Percentiles rank a stretch among this genome's conserved stretches.
Conservation (phyloP, 805 yeast species). For the Blastobotrys parvus region DNA sequence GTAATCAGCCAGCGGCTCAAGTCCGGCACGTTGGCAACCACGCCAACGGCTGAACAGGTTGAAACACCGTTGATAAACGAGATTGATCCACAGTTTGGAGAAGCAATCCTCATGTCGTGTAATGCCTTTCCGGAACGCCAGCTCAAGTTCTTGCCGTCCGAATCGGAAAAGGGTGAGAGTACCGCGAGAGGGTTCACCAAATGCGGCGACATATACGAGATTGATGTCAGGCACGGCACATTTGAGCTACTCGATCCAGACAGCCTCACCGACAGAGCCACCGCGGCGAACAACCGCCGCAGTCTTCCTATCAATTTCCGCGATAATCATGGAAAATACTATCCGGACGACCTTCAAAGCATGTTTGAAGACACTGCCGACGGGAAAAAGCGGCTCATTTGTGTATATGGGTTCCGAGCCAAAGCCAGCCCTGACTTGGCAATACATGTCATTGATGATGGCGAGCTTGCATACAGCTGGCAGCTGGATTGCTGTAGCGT, state of each 20-base stretch:
- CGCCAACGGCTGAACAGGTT: no score
- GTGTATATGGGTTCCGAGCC: neutral
- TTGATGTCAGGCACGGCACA: neutral
- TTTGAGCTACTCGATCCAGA: neutral
- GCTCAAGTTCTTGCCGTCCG: no score
- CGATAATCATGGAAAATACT: neutral
- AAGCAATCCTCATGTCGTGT: no score
- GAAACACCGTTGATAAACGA: no score
- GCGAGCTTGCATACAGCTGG: neutral
- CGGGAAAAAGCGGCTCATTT: neutral
- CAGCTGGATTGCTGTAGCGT: neutral
- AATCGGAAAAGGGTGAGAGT: neutral
- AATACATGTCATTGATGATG: neutral
- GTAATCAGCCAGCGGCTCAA: no score
- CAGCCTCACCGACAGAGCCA: neutral
- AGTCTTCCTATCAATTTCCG: neutral
- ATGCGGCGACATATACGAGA: neutral
- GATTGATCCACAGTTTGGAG: no score
- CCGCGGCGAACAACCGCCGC: neutral
- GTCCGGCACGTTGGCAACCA: no score
- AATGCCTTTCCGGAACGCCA: no score
- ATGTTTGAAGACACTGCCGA: neutral
- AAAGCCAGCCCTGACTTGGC: neutral
- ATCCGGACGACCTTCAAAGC: neutral
- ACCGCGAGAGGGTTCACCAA: neutral